Base-by-base conservation (phyloP, 2,329 filamentous ascomycete genomes). In the Blumeriella jaapii region DNA sequence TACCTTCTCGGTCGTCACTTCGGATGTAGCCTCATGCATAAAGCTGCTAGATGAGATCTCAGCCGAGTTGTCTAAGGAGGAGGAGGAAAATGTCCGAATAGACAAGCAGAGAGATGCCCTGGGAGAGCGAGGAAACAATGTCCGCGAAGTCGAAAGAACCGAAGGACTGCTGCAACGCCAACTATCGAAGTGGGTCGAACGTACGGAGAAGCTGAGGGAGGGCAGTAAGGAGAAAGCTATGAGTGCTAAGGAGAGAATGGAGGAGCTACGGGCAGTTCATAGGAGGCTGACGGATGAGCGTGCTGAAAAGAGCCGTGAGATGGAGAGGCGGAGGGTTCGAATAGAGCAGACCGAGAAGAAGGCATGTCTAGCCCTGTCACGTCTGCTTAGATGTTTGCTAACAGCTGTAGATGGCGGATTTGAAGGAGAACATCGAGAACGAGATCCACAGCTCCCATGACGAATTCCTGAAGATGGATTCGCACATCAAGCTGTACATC, bases 271-370 rank as follows among this genome's bases (percentile, higher is more conserved):
- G 36, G 74, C 70, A 3, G 71, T 86, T 29, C 89, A 98, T 59
- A 75, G 75, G 53, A 76, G 77, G 55, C 64, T 96, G 41, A 82
- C 80, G 1, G 82, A 89, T 54, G 89, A 98, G 65, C 71, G 87
- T 44, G 73, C 72, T 1, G 84, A 91, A 36, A 93, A 93, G 61
- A 79, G 80, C 20, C 79, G 84, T 39, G 89, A 96, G 54, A 93
- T 96, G 63, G 91, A 98, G 65, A 77, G 82, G 55, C 70, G 87
- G 51, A 75, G 83, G 48, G 84, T 95, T n/a, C 69, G 87, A 41
- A 96, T 98, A 45, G 91, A 98, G 61, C 86, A 95, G 64, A 94
- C 85, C 6, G 89, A 96, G 70, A 96, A 96, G 65, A 96, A 96
- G 82, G 86, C 86, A 65, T 50, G 65, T 55, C 40, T 13, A 5